Evolutionary conservation across 2,329 filamentous ascomycete genomes (phyloP), one percentile per base, ranked within the genome.

Genomic region (Cytospora mali): DNA sequence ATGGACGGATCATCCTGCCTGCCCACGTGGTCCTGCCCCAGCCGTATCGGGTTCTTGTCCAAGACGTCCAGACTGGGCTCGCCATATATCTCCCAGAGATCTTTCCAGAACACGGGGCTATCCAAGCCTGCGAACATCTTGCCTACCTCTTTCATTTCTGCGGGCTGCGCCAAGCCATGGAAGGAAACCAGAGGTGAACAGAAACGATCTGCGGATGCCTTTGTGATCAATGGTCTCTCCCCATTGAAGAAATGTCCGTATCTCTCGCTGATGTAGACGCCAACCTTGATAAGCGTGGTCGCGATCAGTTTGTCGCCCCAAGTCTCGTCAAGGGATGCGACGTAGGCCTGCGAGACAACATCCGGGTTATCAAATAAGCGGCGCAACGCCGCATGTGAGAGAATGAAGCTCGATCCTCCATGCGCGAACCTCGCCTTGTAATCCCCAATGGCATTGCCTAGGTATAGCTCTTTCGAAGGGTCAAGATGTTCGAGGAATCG

Each of bases 381-480:
- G n/a, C 72, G 74, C 70, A 86, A 76, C 46, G 82, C 79, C 39
- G 76, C 79, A 52, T 76, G 78, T 0, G 84, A 86, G 13, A 86
- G 73, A 25, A 85, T 69, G 31, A 85, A 75, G 29, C 77, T 81
- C 21, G 83, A 85, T 4, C 83, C 83, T 42, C 84, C 83, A 65
- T 86, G 83, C 2, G 81, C 83, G 64, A 86, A 86, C 39, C 83
- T 77, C 2, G 75, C 78, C 63, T 78, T 80, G 72, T 80, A 86
- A 69, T 84, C 82, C 54, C 84, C 84, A 16, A 86, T 80, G 2
- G 82, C 80, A 62, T 86, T 86, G 42, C 84, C 84, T 25, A 86
- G 69, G 68, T 85, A 85, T 49, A 81, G 75, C 16, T 80, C 77
- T 57, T 74, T 71, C 6, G 73, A 67, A 2, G 78, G 75, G 70